phyloP scores from a whole-genome alignment of 768 basidiomycete species.

The Xerocomus brunneocitrinus region DNA sequence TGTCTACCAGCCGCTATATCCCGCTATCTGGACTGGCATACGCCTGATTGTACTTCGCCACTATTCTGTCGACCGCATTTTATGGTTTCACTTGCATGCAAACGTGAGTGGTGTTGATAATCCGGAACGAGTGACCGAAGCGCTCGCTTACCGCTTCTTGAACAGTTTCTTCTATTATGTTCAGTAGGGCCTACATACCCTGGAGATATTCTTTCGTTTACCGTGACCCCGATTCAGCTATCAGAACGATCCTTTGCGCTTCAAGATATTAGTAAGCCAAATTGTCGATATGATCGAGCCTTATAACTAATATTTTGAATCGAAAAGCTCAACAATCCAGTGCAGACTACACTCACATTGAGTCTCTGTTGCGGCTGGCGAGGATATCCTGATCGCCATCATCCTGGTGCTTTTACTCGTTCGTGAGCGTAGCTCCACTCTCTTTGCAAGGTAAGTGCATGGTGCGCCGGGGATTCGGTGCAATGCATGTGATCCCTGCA shows the following conservation, averaged over 20 bases:
- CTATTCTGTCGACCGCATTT: neutral
- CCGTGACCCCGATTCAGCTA: neutral
- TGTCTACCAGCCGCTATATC: neutral
- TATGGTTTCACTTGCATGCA: constrained; percentile 1
- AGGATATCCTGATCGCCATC: neutral
- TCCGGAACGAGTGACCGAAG: too few relatives aligned
- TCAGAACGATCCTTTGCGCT: neutral
- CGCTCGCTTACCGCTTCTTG: too few relatives aligned
- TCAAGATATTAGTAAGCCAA: neutral
- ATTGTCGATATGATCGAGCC: neutral
- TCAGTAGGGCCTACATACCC: neutral
- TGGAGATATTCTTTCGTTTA: neutral
- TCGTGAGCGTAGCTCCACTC: neutral
- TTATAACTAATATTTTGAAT: too few relatives aligned
- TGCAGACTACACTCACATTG: neutral
- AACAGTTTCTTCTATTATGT: constrained; percentile 2
- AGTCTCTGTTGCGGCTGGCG: neutral
- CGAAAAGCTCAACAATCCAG: too few relatives aligned
- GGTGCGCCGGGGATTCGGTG: too few relatives aligned
- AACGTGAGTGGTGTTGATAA: neutral
- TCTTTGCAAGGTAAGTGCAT: neutral
- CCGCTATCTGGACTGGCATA: neutral
- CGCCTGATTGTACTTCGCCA: neutral
- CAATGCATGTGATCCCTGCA: neutral
- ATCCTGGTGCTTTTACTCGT: neutral